Evolutionary conservation across 176 grass and related monocot genomes (phyloP).

Genomic region (Carex cristatella): DNA sequence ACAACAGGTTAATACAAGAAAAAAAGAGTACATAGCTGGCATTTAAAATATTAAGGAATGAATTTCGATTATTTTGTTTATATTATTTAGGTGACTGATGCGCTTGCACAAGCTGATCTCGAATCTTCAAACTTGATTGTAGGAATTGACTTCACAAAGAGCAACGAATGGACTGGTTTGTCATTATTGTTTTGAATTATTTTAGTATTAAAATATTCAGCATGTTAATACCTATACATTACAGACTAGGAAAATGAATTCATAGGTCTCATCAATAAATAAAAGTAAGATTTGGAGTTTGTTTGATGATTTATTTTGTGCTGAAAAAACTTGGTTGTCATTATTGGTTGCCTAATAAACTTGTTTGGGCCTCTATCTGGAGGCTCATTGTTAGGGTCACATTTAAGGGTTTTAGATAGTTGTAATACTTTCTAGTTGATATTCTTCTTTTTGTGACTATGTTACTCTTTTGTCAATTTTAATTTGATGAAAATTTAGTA

Average conservation of each 20-base stretch:
- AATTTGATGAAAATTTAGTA: background rate
- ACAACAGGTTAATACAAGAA: background rate
- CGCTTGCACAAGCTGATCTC: constrained; percentile 58
- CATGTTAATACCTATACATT: background rate
- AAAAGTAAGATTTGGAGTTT: background rate
- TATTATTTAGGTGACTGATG: constrained; percentile 57
- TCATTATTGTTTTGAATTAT: background rate
- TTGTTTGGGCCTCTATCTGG: background rate
- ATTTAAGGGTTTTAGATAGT: background rate
- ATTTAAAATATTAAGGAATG: background rate
- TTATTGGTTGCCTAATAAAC: background rate
- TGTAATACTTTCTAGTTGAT: background rate
- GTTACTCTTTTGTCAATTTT: background rate
- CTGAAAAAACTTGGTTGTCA: background rate
- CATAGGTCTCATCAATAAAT: background rate
- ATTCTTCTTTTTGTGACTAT: background rate
- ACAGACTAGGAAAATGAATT: background rate
- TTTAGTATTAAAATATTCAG: background rate
- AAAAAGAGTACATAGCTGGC: background rate
- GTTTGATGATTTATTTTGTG: background rate
- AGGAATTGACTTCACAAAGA: constrained; percentile 86
- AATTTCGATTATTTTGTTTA: background rate
- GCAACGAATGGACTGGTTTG: constrained; percentile 73
- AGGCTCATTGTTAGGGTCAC: background rate
- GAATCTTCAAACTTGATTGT: constrained; percentile 78